Base-by-base conservation (phyloP, 257 asterid genomes). In the Rubia yunnanensis region DNA sequence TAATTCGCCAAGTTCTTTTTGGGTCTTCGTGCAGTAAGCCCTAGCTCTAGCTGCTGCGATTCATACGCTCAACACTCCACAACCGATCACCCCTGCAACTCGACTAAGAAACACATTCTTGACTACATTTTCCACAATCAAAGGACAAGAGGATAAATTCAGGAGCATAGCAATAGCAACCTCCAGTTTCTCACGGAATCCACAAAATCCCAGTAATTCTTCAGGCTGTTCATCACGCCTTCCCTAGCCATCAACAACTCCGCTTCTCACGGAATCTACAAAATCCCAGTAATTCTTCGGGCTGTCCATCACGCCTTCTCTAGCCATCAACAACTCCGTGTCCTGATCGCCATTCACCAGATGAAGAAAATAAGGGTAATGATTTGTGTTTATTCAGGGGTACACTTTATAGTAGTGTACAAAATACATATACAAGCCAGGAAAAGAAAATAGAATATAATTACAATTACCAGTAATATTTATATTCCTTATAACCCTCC, bases 1-100 rank as follows among this genome's bases (percentile, higher is more conserved):
- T 52, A 81, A 73, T 72, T 89, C 95, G 0, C 98, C 97, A 63
- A 89, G 67, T 64, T 92, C 97, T 68, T 81, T 92, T 7, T 88
- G 81, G 23, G 81, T 79, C 67, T 82, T 89, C 1, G 70, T 69
- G 56, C 38, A 80, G 78, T 83, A 79, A 28, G 82, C 89, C 50
- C 89, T 79, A 0, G 89, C 83, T 55, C 76, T 75, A 0, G 96
- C 94, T 13, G 97, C 94, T 4, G 85, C 82, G 28, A 84, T 78
- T 53, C 96, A 69, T 4, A 81, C 94, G 14, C 85, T 87, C 36
- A 84, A 39, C 28, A 81, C 81, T 15, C 87, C 92, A 36, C 82
- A 82, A 65, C 73, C 73, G 67, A 89, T 56, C 10, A 78, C 82
- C 11, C 84, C 83, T 8, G 70, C 81, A 1, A 89, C 55, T 0